Percentiles rank a stretch among this genome's conserved stretches.
phyloP scores from a whole-genome alignment of 2,329 filamentous ascomycete species.

The Furcasterigmium sp. region DNA sequence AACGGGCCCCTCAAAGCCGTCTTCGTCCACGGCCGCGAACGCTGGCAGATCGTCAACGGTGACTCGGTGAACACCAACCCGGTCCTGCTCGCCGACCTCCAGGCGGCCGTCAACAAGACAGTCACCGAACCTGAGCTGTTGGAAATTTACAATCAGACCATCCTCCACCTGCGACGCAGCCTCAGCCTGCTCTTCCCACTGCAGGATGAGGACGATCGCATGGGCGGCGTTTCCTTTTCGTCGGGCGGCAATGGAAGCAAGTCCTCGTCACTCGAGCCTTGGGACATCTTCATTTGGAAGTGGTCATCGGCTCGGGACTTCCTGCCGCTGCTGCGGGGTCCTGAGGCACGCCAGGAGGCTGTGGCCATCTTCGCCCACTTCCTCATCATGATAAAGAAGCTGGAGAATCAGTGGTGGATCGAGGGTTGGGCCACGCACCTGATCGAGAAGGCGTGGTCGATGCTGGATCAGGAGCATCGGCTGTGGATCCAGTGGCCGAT shows the following conservation, averaged over 20 bases:
- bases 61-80: slow-evolving; percentile 4
- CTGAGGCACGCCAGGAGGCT: slow-evolving; percentile 19
- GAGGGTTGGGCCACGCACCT: slow-evolving; percentile 28
- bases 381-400: slow-evolving; percentile 23
- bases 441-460: slow-evolving; percentile 21
- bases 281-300: slow-evolving; percentile 34
- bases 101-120: slow-evolving; percentile 12
- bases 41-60: slow-evolving; percentile 12
- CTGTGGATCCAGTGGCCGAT: slow-evolving; percentile 25
- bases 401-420: slow-evolving; percentile 29
- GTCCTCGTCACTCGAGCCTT: slow-evolving; percentile 27
- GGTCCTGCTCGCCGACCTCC: slow-evolving; percentile 14
- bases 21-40: slow-evolving; percentile 16
- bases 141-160: slow-evolving; percentile 12
- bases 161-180: slow-evolving; percentile 14
- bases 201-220: not conserved
- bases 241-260: not conserved
- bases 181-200: slow-evolving; percentile 10
- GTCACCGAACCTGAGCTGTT: slow-evolving; percentile 13
- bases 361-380: slow-evolving; percentile 29
- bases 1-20: slow-evolving; percentile 11
- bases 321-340: slow-evolving; percentile 23
- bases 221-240: slow-evolving; percentile 5
- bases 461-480: slow-evolving; percentile 29
- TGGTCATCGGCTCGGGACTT: slow-evolving; percentile 28